Conservation (phyloP, 148 eudicot species). For the Chenopodium berlandieri region DNA sequence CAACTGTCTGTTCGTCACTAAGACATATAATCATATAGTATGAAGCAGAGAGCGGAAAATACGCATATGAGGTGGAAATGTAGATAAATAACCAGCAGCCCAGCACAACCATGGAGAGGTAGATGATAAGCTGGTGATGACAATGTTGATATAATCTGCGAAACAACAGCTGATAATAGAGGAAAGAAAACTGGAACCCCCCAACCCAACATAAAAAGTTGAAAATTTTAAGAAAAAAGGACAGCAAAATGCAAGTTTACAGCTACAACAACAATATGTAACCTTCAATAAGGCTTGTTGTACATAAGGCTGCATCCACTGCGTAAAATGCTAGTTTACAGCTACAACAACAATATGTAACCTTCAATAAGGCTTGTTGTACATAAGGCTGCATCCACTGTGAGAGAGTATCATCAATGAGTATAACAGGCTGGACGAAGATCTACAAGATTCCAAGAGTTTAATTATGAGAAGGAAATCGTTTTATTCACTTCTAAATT, state of each 20-base stretch:
- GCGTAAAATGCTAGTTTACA: slow-evolving; percentile 5
- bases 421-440: slow-evolving; percentile 58
- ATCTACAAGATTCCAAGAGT: slow-evolving; percentile 41
- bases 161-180: slow-evolving; percentile 17
- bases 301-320: slow-evolving; percentile 71
- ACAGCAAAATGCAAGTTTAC: neutral
- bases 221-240: neutral
- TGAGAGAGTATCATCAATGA: slow-evolving; percentile 59
- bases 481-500: neutral
- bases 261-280: neutral
- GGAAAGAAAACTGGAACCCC: slow-evolving; percentile 4
- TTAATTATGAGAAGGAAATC: neutral
- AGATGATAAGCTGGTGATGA: slow-evolving; percentile 56
- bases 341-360: slow-evolving; percentile 16
- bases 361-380: slow-evolving; percentile 74
- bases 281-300: slow-evolving; percentile 78
- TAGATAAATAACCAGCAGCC: slow-evolving; percentile 53
- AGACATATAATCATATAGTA: neutral
- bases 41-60: slow-evolving; percentile 16
- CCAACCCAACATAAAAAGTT: neutral
- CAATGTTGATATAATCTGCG: slow-evolving; percentile 75
- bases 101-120: slow-evolving; percentile 65
- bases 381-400: slow-evolving; percentile 75
- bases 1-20: neutral
- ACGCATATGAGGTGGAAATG: slow-evolving; percentile 77